phyloP scores from a whole-genome alignment of 768 basidiomycete species.

The Phlebiopsis flavidoalba region DNA sequence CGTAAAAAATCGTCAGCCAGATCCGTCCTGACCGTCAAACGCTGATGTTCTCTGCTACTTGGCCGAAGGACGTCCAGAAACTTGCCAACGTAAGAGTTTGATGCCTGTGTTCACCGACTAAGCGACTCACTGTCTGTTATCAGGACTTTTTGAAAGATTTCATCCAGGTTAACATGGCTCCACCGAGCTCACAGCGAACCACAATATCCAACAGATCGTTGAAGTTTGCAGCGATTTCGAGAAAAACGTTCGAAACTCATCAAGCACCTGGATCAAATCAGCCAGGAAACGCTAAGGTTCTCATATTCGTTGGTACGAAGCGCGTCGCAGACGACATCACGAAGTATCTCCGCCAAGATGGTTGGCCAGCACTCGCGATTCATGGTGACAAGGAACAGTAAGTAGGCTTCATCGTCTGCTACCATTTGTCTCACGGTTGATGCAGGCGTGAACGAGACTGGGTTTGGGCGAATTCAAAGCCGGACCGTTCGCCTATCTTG shows the following conservation, averaged over 20 bases:
- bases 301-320: constrained; percentile 98
- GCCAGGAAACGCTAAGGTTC: constrained; percentile 95
- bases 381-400: constrained; percentile 99
- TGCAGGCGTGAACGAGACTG: constrained; percentile 94
- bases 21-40: constrained; percentile 98
- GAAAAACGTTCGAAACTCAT: constrained; percentile 91
- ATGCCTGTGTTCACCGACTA: no score
- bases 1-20: constrained; percentile 97
- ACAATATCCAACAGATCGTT: constrained; percentile 94
- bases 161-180: constrained; percentile 99
- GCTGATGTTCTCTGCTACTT: constrained; percentile 98
- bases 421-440: neutral
- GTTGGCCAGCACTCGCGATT: constrained; percentile 99
- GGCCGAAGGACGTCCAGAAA: constrained; percentile 99
- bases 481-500: constrained; percentile 90
- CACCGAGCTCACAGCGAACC: constrained; percentile 96
- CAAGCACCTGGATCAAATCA: constrained; percentile 96
- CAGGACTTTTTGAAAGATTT: constrained; percentile 95
- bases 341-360: constrained; percentile 94
- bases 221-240: constrained; percentile 97
- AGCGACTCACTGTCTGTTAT: neutral
- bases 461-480: constrained; percentile 99
- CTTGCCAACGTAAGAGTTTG: constrained; percentile 72
- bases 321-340: constrained; percentile 98
- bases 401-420: constrained; percentile 26